Conservation (phyloP, 441 rosid genomes). For the Syzygium malaccense region DNA sequence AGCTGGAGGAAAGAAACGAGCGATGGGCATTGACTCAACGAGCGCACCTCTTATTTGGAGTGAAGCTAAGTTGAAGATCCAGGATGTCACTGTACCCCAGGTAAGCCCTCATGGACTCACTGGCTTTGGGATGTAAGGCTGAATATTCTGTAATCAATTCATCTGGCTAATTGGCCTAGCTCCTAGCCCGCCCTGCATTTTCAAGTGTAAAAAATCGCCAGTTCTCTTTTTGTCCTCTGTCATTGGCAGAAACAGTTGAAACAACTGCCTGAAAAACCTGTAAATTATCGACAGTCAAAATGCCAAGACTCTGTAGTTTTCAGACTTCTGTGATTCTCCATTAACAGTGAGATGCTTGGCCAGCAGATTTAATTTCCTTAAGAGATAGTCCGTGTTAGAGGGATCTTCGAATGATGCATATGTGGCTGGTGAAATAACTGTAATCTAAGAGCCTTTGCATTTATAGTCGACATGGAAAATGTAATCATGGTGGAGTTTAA, state of each 20-base stretch:
- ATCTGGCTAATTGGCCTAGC: neutral
- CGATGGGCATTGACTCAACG: slow-evolving; percentile 22
- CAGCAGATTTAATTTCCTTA: neutral
- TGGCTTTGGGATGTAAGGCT: slow-evolving; percentile 30
- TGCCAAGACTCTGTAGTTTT: neutral
- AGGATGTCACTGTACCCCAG: slow-evolving; percentile 13
- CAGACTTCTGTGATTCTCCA: neutral
- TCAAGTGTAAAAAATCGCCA: slow-evolving; percentile 20
- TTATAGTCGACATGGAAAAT: neutral
- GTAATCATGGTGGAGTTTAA: neutral
- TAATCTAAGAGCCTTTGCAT: neutral
- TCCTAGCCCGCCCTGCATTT: neutral
- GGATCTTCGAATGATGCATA: neutral
- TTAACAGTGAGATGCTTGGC: neutral
- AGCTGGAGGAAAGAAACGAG: slow-evolving; percentile 33
- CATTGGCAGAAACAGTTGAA: slow-evolving; percentile 8
- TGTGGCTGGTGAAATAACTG: neutral
- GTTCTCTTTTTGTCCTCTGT: neutral
- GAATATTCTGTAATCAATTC: neutral
- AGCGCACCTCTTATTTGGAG: slow-evolving; percentile 36
- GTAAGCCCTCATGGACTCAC: slow-evolving; percentile 26
- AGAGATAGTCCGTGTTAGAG: neutral
- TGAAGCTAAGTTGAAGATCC: slow-evolving; percentile 20
- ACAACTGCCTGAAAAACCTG: neutral
- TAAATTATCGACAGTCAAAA: neutral